Base-by-base conservation (phyloP, 2,329 filamentous ascomycete genomes). In the Diaporthe vaccinii region DNA sequence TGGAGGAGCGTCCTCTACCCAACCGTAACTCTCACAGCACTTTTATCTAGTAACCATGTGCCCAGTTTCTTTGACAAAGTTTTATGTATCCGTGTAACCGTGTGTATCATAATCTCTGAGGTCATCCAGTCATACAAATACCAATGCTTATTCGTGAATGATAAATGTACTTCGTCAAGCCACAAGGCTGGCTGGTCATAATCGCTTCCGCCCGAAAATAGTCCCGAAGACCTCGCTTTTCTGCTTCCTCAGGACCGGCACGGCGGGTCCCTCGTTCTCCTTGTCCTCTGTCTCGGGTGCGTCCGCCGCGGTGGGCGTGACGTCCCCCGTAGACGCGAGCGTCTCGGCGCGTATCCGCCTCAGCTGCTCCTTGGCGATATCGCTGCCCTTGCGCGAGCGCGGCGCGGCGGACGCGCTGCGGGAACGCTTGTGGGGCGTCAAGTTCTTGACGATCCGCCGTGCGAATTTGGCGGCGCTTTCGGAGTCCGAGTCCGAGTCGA, bases 381-480 rank as follows among this genome's bases (percentile, higher is more conserved):
- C 74, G 31, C 68, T 20, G 15, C 74, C 68, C 74, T 74, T 74
- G 17, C 74, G 65, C 14, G 78, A 76, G 20, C 79, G 79, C 41
- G 80, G 78, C 44, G 81, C 79, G 36, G 85, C 84, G 70, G 81
- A 83, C 17, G 80, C 78, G n/a, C 82, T 81, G 20, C 84, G 83
- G 73, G 81, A 83, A 77, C 73, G 67, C 41, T 72, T 61, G 72
- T 76, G 74, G 2, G 68, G 57, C 17, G 58, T 76, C 74, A 89
- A 84, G 25, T 85, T 84, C 61, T 87, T 86, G 72, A 88, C 86
- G 25, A 86, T 82, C 6, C 84, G 82, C n/a, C 79, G 80, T 0
- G 81, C 82, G 46, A 84, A 81, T n/a, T 80, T 81, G n/a, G 78
- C 78, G 69, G 80, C 78, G 1, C 76, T 76, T 8, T 82, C 80